Evolutionary conservation across 2,329 filamentous ascomycete species (phyloP), one percentile per base, ranked within the genome.

Genomic region (Alternaria triticimaculans): DNA sequence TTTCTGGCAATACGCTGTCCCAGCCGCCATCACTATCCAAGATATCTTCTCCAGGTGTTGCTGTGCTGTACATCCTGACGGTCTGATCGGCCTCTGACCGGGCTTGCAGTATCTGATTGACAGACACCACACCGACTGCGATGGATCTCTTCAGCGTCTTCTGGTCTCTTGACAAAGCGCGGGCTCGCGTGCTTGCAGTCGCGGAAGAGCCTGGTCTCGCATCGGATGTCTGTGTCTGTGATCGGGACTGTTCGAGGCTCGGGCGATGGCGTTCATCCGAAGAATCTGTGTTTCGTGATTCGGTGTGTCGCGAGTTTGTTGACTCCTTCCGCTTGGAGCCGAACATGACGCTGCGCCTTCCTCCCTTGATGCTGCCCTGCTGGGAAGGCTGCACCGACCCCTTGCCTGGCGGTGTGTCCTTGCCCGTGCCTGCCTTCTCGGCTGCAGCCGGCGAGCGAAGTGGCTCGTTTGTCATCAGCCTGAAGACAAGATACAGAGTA

Each of bases 401-500:
- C 64, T 74, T 56, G 58, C 65, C 70, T 8, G 74, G 65, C 2
- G 65, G 68, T 60, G 66, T 72, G 33, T 80, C 78, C 41, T 75
- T 72, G 8, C 73, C 66, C 14, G 61, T 26, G 20, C 60, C 55
- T 4, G 68, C 18, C 72, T 80, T 71, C 76, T 82, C 62, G 71
- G 77, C 59, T 71, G 80, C 57, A 11, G 65, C 55, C 5, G 53
- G 20, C 44, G 58, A 58, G 20, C 69, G 80, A 62, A 67, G 79
- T 70, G 81, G 80, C 73, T 88, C 87, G 53, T 85, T 84, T 4
- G 89, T 87, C 53, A 93, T 86, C 8, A 97, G 87, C 72, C 92
- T 93, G 67, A 96, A 91, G 4, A 97, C 89, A 2, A 99, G 85
- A 76, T 92, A 97, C 20, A 98, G 82, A 55, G 93, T 91, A 4